Evolutionary conservation across 805 yeast species (phyloP).

Genomic region (Clavispora vitiphila): DNA sequence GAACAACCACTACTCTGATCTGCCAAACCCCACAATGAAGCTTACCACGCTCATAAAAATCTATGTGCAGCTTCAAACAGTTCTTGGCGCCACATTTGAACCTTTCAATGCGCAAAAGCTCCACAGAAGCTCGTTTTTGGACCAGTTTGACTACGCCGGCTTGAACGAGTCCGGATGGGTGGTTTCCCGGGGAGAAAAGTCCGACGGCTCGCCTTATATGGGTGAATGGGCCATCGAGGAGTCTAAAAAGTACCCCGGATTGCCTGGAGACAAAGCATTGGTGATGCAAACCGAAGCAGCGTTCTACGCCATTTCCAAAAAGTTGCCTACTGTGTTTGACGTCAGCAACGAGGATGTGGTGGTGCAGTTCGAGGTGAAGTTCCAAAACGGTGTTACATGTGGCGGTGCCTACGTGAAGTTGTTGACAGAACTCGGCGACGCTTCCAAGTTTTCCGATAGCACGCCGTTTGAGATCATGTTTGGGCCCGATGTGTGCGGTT

Average conservation of each 20-base stretch:
- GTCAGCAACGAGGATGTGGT: slow-evolving; percentile 66
- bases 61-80: background rate
- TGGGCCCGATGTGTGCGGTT: slow-evolving; percentile 91
- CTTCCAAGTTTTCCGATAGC: slow-evolving; percentile 51
- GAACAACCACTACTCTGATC: background rate
- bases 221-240: slow-evolving; percentile 80
- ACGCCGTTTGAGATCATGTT: slow-evolving; percentile 85
- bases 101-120: background rate
- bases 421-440: slow-evolving; percentile 38
- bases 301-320: slow-evolving; percentile 73
- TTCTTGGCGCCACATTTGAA: background rate
- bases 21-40: background rate
- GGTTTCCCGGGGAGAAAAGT: slow-evolving; percentile 49
- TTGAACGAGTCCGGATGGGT: slow-evolving; percentile 33
- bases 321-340: slow-evolving; percentile 52
- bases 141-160: slow-evolving; percentile 45
- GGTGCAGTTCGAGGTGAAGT: slow-evolving; percentile 83
- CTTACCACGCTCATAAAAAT: background rate
- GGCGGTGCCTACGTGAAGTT: slow-evolving; percentile 90
- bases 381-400: slow-evolving; percentile 73
- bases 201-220: slow-evolving; percentile 52
- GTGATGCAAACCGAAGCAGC: slow-evolving; percentile 73
- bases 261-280: slow-evolving; percentile 65
- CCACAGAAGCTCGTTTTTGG: slow-evolving; percentile 50
- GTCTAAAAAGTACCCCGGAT: slow-evolving; percentile 49